Base-by-base conservation (phyloP, 345 rosid genomes). In the Salix suchowensis region DNA sequence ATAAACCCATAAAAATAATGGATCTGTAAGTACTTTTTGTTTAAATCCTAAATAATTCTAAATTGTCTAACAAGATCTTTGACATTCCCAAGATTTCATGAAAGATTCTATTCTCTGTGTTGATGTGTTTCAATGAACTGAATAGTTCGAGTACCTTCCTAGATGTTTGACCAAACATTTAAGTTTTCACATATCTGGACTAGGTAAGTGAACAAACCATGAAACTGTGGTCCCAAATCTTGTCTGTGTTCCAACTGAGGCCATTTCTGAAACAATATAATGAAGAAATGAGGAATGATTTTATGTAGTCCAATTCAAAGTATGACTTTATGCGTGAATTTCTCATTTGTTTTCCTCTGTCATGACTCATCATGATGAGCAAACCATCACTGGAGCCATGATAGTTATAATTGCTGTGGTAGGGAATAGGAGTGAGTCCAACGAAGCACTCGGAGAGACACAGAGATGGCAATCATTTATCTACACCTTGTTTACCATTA, bases 391-490 rank as follows among this genome's bases (percentile, higher is more conserved):
- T 54, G 37, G 65, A 67, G 68, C 52, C 7, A 52, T 75, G 36
- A 23, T 19, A 6, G 24, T 8, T 54, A 64, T 64, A 65, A 77
- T 77, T 77, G 34, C 34, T 2, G 32, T 70, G 52, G 70, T 64
- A 30, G 61, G 74, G 60, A 68, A 58, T 21, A 44, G 18, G 50
- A 13, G 4, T 46, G 50, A 55, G 18, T 76, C 67, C 24, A 67
- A 14, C 48, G 7, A 32, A 6, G 39, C 61, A 30, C 24, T 66
- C 15, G 26, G 21, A 26, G 67, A 62, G 68, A 39, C 21, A 28
- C 2, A 9, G 19, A 24, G 72, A 26, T 67, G 40, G 75, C 71
- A 68, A 66, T 80, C 40, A 78, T 67, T 40, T 58, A 28, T 72
- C 36, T 32, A 54, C 68, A 68, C 65, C 42, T 64, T 15, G 24